phyloP scores from a whole-genome alignment of 2,329 filamentous ascomycete genomes.

The Exophiala lecanii-corni region DNA sequence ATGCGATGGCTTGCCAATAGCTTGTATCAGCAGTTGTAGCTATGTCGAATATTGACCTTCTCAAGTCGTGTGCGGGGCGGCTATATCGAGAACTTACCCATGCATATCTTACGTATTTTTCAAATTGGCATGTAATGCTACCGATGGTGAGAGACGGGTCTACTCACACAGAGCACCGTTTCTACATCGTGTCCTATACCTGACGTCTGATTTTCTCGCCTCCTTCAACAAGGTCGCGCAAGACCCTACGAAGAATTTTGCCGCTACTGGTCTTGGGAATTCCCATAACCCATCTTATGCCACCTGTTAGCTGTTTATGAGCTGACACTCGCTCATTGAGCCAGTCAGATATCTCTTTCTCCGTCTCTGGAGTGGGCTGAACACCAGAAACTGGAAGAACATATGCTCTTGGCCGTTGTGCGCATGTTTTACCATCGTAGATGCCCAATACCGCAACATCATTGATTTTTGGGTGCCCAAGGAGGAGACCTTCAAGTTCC shows the following conservation, averaged over 20 bases:
- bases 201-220: too few species aligned
- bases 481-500: conserved; percentile 47
- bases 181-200: too few species aligned
- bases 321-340: conserved; percentile 29
- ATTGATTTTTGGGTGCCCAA: conserved; percentile 44
- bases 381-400: conserved; percentile 37
- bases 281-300: conserved; percentile 29
- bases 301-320: conserved; percentile 35
- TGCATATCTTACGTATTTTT: too few species aligned
- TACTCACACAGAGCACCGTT: too few species aligned
- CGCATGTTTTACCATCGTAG: conserved; percentile 30
- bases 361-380: conserved; percentile 38
- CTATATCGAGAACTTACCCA: too few species aligned
- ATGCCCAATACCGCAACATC: conserved; percentile 46
- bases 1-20: too few species aligned
- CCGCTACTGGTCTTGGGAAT: conserved; percentile 35
- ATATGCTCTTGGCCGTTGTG: conserved; percentile 41
- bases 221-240: too few species aligned
- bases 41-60: too few species aligned
- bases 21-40: too few species aligned
- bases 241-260: conserved; percentile 46
- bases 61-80: too few species aligned
- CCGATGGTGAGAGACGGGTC: too few species aligned
- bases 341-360: conserved; percentile 34
- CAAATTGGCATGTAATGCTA: too few species aligned